phyloP scores from a whole-genome alignment of 768 basidiomycete genomes.

The Dioszegia crocea region DNA sequence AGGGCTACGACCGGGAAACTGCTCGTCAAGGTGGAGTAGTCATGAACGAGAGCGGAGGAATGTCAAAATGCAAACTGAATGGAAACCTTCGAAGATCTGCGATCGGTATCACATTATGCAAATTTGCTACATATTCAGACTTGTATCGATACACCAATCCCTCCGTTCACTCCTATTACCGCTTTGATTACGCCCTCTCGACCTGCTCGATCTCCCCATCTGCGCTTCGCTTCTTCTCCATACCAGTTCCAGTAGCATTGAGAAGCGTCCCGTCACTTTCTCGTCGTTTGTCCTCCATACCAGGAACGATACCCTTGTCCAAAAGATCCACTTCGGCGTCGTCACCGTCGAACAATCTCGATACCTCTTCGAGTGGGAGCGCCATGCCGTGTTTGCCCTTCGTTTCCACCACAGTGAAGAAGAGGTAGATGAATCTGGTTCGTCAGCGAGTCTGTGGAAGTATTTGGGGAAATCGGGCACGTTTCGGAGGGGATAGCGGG shows the following conservation, averaged over 20 bases:
- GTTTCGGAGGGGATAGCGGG: no score
- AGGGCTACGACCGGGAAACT: constrained; percentile 78
- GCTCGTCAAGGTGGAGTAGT: no score
- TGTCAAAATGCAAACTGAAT: no score
- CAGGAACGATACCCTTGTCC: constrained; percentile 1
- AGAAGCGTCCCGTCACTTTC: constrained; percentile 1
- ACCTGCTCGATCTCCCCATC: constrained; percentile 6
- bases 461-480: no score
- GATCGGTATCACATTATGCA: no score
- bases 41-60: no score
- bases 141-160: no score
- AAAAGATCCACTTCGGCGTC: constrained; percentile 11
- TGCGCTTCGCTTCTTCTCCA: constrained; percentile 6
- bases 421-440: constrained; percentile 18
- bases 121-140: no score
- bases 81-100: no score
- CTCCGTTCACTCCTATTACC: no score
- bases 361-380: constrained; percentile 18
- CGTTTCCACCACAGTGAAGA: constrained; percentile 20
- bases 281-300: background rate
- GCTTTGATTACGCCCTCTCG: background rate
- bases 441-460: no score
- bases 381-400: constrained; percentile 26
- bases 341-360: constrained; percentile 29
- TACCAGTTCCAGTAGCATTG: background rate